Evolutionary conservation across 164 flowering plant species (phyloP), one percentile per base, ranked within the genome.

Genomic region (Nymphaea thermarum): DNA sequence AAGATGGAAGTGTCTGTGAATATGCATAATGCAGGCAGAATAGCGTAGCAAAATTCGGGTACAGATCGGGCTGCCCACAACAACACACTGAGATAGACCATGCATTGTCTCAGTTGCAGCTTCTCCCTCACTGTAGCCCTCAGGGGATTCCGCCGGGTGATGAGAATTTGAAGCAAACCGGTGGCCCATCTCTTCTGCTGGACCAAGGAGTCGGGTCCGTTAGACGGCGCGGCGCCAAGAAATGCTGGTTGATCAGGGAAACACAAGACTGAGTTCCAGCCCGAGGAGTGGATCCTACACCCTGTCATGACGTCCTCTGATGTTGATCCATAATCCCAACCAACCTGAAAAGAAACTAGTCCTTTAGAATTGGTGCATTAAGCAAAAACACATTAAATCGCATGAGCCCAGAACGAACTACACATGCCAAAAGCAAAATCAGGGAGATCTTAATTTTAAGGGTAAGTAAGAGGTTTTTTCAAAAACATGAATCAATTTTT

Each of bases 151-250:
- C 71, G 67, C 15, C 42, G 43, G 67, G 75, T 66, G 68, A 82
- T 61, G 3, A 85, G 69, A 60, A 85, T 72, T 75, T 86, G 89
- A 6, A 84, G 71, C 2, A 84, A 62, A 14, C 95, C 95, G 0
- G 83, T 78, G 70, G 79, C 66, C 91, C 91, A 86, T 68, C 95
- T 77, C 71, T 84, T 83, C 63, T 68, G 70, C 68, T 86, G 91
- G 43, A 64, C 64, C 79, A 83, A 2, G 42, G 73, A 10, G 0
- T 59, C 67, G 1, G 86, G 83, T 3, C 80, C 80, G 43, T 67
- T 70, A 0, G 75, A 1, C 0, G 91, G 86, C 1, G 86, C 80
- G 25, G 80, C 82, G 0, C 95, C 95, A 0, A 86, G 74, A 65
- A 88, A 88, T 0, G 78, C 80, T 5, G 79, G 77, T 43, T 80